A percentile compares a stretch with the other conserved stretches of the same genome.
phyloP scores from a whole-genome alignment of 805 yeast species.

The Wickerhamiella kurtzmanii region DNA sequence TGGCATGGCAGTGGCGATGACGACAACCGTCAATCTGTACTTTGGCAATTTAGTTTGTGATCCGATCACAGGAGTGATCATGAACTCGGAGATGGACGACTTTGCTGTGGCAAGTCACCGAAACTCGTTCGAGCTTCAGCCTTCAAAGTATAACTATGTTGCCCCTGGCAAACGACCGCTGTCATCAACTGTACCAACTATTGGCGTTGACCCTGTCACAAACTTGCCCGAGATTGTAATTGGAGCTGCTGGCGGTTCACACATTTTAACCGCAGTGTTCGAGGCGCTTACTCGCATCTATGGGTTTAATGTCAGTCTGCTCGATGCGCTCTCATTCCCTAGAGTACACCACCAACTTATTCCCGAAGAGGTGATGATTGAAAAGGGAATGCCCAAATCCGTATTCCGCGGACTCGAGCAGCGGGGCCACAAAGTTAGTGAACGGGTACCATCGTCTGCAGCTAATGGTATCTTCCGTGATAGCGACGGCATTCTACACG shows the following conservation, averaged over 20 bases:
- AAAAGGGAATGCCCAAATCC: conserved; percentile 31
- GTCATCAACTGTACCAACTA: conserved; percentile 69
- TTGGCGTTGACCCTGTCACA: conserved; percentile 32
- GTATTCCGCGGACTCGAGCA: conserved; percentile 27
- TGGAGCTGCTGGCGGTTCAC: conserved; percentile 92
- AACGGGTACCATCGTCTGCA: conserved; percentile 37
- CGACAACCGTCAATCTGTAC: conserved; percentile 72
- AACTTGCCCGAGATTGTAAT: conserved; percentile 46
- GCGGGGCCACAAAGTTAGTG: conserved; percentile 39
- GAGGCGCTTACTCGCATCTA: conserved; percentile 63
- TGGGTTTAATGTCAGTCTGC: conserved; percentile 42
- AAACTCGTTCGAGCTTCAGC: conserved; percentile 69
- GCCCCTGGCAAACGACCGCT: conserved; percentile 70
- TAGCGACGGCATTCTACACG: conserved; percentile 38
- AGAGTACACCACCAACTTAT: conserved; percentile 80
- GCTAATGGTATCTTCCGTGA: conserved; percentile 41
- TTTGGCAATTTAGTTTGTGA: conserved; percentile 82
- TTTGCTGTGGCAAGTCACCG: conserved; percentile 57
- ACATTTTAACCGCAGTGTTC: conserved; percentile 69
- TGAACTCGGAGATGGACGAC: conserved; percentile 92
- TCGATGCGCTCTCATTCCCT: conserved; percentile 65
- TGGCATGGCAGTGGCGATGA: conserved; percentile 71
- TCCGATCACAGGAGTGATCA: conserved; percentile 62
- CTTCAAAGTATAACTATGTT: conserved; percentile 68
- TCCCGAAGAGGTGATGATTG: conserved; percentile 56